These are phyloP conservation scores for Mortierella sp. DNA, from an alignment of 371 early-diverging fungal species.

Conservation along the genomic window DNA sequence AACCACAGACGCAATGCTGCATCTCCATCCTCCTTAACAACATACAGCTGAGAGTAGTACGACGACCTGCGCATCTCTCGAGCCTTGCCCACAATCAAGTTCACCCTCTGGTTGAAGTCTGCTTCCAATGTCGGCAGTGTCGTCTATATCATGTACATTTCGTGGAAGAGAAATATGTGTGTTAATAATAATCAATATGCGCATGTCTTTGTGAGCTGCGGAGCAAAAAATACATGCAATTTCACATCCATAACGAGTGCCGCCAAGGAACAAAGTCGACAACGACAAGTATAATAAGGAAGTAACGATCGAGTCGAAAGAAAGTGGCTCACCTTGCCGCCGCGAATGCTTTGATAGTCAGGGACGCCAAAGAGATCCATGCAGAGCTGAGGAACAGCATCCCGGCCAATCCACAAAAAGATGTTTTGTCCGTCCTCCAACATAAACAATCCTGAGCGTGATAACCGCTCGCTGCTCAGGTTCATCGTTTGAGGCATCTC, in stretches of 20 bases:
- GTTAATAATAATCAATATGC: background rate
- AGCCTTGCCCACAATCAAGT: conserved; percentile 69
- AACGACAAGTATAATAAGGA: background rate
- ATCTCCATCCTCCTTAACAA: conserved; percentile 95
- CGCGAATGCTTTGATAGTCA: conserved; percentile 70
- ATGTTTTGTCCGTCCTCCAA: conserved; percentile 87
- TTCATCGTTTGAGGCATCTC: conserved; percentile 84
- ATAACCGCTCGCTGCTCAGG: conserved; percentile 87
- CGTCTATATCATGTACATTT: conserved; percentile 23
- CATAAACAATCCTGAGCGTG: conserved; percentile 88
- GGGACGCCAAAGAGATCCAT: conserved; percentile 77
- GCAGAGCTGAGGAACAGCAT: conserved; percentile 84
- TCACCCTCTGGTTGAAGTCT: conserved; percentile 70
- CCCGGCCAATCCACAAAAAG: conserved; percentile 91
- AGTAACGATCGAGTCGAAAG: background rate
- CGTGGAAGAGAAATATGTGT: background rate
- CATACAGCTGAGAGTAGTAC: conserved; percentile 76
- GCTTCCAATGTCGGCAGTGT: conserved; percentile 71
- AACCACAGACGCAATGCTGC: conserved; percentile 86
- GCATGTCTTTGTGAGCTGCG: background rate
- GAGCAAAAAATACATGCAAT: background rate
- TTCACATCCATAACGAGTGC: background rate
- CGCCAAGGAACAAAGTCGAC: background rate
- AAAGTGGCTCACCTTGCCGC: conserved; percentile 66
- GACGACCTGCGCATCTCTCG: conserved; percentile 71